phyloP scores from a whole-genome alignment of 352 stramenopile species.

The Pythium aristosporum region DNA sequence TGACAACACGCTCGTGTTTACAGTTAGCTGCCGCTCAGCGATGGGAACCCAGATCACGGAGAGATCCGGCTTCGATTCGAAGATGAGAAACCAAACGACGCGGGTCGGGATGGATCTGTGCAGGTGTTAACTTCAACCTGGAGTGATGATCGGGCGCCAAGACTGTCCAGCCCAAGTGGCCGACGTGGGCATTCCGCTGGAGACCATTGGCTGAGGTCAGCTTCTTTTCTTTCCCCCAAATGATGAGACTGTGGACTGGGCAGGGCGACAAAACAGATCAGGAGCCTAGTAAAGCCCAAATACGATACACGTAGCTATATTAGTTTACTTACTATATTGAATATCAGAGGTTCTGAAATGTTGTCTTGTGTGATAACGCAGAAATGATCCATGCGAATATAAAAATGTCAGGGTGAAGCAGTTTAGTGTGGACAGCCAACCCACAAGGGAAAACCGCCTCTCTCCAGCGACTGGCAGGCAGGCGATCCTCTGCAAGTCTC shows the following conservation, averaged over 20 bases:
- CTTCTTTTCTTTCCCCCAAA: neutral
- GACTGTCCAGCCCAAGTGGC: too few relatives aligned
- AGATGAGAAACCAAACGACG: too few relatives aligned
- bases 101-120: too few relatives aligned
- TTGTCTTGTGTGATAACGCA: too few relatives aligned
- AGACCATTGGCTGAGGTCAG: conserved; percentile 2
- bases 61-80: too few relatives aligned
- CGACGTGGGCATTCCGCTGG: neutral
- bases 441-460: neutral
- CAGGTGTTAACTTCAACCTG: too few relatives aligned
- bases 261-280: neutral
- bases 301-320: neutral
- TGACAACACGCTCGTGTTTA: conserved; percentile 59
- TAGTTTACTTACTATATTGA: neutral
- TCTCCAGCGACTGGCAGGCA: neutral
- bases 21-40: conserved; percentile 60
- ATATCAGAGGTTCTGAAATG: neutral
- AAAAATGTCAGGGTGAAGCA: too few relatives aligned
- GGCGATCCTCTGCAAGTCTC: neutral
- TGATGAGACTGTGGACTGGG: neutral
- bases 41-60: conserved; percentile 25
- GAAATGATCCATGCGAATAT: too few relatives aligned
- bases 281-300: neutral
- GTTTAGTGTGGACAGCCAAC: neutral
- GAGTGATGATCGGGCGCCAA: too few relatives aligned